Evolutionary conservation across 352 stramenopile genomes (phyloP), one percentile per base, ranked within the genome.

Genomic region (Phytophthora rubi): DNA sequence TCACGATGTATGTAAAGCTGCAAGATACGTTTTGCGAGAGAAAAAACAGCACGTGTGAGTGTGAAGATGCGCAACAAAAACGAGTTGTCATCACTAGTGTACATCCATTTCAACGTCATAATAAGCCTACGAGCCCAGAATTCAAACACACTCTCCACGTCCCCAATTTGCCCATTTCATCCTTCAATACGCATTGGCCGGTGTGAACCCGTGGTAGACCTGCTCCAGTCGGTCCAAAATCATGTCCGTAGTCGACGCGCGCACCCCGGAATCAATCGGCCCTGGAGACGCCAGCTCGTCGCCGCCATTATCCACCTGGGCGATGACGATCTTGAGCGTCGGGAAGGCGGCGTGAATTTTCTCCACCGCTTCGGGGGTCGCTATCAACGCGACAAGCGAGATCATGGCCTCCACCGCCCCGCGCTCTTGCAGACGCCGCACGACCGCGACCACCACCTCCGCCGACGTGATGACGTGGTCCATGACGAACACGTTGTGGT

Each of bases 401-500:
- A 88, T 68, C 68, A 82, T 82, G 2, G 63, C 47, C 15, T 85
- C 76, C 8, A 86, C 69, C 4, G 82, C 80, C 1, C 80, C 78
- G 6, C 77, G 73, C 33, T 69, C 71, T 23, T 79, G 73, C 18
- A 86, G 60, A 33, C 45, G 52, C 32, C 75, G 57, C n/a, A 90
- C 70, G 4, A 75, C 73, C 4, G 69, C 56, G 15, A 71, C 70
- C 21, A 86, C 57, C n/a, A 73, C 54, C 2, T 85, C 64, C 0
- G 72, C 52, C 0, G 68, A 80, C 10, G 74, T 70, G 5, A 80
- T 67, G 3, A 82, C 76, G 8, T 81, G 55, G 23, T 85, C 79
- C 37, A 87, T 65, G 10, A 89, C 37, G 18, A 89, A 83, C 3
- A 89, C 79, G 37, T 86, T 87, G 63, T 86, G 75, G 68, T 73